Conservation (phyloP, 2,329 filamentous ascomycete genomes). For the Botrytis cinerea region DNA sequence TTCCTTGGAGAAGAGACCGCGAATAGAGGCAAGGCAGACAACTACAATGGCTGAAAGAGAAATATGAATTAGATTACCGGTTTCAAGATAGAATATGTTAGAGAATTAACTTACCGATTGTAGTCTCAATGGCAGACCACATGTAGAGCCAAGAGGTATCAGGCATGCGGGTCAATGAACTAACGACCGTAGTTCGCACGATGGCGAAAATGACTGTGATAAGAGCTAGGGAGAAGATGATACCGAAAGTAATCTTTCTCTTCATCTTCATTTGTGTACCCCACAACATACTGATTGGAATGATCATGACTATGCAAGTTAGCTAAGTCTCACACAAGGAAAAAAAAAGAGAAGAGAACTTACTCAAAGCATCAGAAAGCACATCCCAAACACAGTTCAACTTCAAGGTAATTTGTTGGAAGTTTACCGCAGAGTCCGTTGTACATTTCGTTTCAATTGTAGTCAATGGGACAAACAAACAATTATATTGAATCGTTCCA, state of each 20-base stretch:
- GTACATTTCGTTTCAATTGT: background rate
- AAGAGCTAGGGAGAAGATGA: slow-evolving; percentile 1
- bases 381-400: slow-evolving; percentile 10
- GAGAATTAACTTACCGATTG: background rate
- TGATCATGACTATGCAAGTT: background rate
- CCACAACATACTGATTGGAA: slow-evolving; percentile 4
- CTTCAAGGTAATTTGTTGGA: background rate
- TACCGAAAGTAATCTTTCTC: background rate
- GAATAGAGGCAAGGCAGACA: slow-evolving; percentile 1
- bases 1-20: slow-evolving; percentile 5
- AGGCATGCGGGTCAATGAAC: slow-evolving; percentile 7
- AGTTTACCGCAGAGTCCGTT: background rate
- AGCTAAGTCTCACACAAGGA: background rate
- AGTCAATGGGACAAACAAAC: background rate
- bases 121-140: slow-evolving; percentile 6
- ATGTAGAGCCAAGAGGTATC: slow-evolving; percentile 9
- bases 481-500: background rate
- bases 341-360: background rate
- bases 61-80: background rate
- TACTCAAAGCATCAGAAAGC: background rate
- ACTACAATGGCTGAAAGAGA: background rate
- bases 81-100: rapidly evolving
- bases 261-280: slow-evolving; percentile 7
- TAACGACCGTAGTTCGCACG: background rate
- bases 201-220: background rate